Percentiles rank a stretch among this genome's conserved stretches.
These are phyloP conservation scores for Curvularia verruculosa DNA, from an alignment of 2,329 filamentous ascomycete genomes.

Conservation along the genomic window DNA sequence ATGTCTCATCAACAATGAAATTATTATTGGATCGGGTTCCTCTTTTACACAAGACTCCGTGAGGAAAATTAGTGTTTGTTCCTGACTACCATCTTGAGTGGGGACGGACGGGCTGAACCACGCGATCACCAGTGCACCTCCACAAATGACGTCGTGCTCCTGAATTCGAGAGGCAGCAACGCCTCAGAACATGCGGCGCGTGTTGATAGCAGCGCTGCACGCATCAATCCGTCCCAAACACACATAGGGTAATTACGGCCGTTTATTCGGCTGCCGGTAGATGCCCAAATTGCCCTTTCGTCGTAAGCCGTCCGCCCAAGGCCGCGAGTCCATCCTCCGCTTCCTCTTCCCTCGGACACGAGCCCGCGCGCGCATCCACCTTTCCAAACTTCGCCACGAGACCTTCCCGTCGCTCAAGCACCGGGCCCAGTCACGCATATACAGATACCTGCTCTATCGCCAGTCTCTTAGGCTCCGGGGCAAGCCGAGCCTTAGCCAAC, in stretches of 20 bases:
- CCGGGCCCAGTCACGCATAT: slow-evolving; percentile 75
- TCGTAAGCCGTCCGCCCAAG: slow-evolving; percentile 40
- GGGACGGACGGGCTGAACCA: slow-evolving; percentile 6
- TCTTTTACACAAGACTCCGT: not conserved
- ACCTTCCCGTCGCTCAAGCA: slow-evolving; percentile 74
- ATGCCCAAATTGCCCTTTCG: slow-evolving; percentile 44
- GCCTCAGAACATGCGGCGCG: slow-evolving; percentile 9
- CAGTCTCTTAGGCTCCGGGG: slow-evolving; percentile 53
- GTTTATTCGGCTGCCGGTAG: slow-evolving; percentile 24
- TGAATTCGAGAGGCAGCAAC: slow-evolving; percentile 15
- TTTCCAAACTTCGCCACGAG: slow-evolving; percentile 75
- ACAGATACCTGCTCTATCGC: slow-evolving; percentile 71
- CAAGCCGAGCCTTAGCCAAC: slow-evolving; percentile 39
- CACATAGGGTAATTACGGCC: slow-evolving; percentile 14
- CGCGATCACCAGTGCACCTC: slow-evolving; percentile 10
- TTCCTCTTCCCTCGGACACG: slow-evolving; percentile 71
- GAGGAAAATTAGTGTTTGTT: not conserved
- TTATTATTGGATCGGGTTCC: not conserved
- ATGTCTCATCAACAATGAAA: no score
- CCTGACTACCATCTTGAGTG: not conserved
- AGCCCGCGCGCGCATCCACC: slow-evolving; percentile 67
- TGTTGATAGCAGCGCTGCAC: slow-evolving; percentile 8
- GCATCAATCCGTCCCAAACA: slow-evolving; percentile 16
- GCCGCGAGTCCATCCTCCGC: slow-evolving; percentile 58
- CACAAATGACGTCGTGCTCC: slow-evolving; percentile 24